Evolutionary conservation across 2,329 filamentous ascomycete genomes (phyloP), one percentile per base, ranked within the genome.

Genomic region (Phaeosphaeria sp.): DNA sequence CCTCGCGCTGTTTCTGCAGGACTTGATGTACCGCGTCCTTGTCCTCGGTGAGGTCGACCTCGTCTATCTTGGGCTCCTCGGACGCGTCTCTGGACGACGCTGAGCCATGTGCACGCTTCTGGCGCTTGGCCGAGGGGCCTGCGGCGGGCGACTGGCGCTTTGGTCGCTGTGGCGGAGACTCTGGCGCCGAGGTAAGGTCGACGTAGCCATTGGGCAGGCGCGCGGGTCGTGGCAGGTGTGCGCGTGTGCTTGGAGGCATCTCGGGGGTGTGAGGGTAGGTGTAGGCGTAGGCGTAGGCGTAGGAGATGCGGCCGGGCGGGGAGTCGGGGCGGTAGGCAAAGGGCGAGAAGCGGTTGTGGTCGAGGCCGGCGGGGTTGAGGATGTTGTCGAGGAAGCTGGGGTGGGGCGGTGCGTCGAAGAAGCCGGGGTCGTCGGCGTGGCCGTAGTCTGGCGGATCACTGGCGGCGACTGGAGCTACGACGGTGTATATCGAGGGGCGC

Each of bases 1-100:
- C 83, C 54, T 82, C 78, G 6, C 79, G 78, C 67, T 86, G 84
- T 66, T 84, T 86, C 47, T 84, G 79, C 15, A 85, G 70, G 0
- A 80, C 73, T 11, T 80, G 78, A 2, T 79, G 76, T 1, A 85
- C 71, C 0, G 75, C 62, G 1, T 66, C 67, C 13, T 76, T 39
- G 2, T 78, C 78, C 17, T 81, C 72, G 1, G 81, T 77, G 21
- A 86, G 69, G 66, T 87, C 84, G 6, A 86, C 77, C 22, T 81
- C 76, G 46, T 85, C 82, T 7, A 84, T 69, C 2, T 74, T 63
- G 7, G 68, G 57, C 1, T 62, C 52, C 33, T 62, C 39, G 15
- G 21, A 44, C 20, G 36, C 30, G 21, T 47, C 41, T 17, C 48
- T 50, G 13, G 25, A 25, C 0, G 62, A 41, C 9, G 63, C 53